Percentiles rank a stretch among this genome's conserved stretches.
Conservation (phyloP, 495 filamentous ascomycete genomes). For the Neurospora sp. region DNA sequence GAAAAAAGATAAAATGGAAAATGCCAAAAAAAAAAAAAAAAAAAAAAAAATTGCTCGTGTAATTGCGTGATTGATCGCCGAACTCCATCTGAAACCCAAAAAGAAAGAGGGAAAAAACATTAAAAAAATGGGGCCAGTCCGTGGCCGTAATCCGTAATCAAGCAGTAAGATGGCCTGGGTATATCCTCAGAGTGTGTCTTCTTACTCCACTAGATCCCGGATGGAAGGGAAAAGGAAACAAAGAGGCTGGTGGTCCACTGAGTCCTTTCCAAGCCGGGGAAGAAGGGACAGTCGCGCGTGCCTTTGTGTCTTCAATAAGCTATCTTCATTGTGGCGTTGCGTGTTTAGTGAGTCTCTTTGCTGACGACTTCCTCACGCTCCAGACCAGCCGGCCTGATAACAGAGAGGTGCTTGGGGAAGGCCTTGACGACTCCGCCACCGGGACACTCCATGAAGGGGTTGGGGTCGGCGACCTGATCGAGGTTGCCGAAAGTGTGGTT, state of each 20-base stretch:
- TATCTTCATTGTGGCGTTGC: not conserved
- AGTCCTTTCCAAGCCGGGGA: not conserved
- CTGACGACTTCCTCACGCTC: slow-evolving; percentile 60
- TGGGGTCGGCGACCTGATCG: slow-evolving; percentile 67
- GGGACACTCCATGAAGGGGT: slow-evolving; percentile 58
- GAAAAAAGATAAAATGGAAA: not conserved
- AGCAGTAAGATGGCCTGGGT: not conserved
- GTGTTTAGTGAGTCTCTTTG: not conserved
- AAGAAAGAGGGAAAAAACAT: not conserved
- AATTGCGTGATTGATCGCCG: not conserved
- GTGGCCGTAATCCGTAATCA: not conserved
- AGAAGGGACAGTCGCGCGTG: not conserved
- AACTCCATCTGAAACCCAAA: not conserved
- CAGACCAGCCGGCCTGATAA: slow-evolving; percentile 59
- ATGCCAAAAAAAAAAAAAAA: not conserved
- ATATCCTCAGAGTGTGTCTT: not conserved
- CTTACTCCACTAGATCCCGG: not conserved
- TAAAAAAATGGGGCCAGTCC: not conserved
- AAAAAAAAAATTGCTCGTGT: not conserved
- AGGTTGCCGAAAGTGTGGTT: slow-evolving; percentile 92
- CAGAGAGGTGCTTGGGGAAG: slow-evolving; percentile 46
- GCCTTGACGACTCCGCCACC: slow-evolving; percentile 33
- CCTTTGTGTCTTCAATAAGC: not conserved
- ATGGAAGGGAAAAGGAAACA: not conserved
- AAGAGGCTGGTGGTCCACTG: not conserved